Percentiles rank a stretch among this genome's conserved stretches.
These are phyloP conservation scores for Protomyces inouyei DNA, from an alignment of 1,139 yeast species.

Conservation along the genomic window DNA sequence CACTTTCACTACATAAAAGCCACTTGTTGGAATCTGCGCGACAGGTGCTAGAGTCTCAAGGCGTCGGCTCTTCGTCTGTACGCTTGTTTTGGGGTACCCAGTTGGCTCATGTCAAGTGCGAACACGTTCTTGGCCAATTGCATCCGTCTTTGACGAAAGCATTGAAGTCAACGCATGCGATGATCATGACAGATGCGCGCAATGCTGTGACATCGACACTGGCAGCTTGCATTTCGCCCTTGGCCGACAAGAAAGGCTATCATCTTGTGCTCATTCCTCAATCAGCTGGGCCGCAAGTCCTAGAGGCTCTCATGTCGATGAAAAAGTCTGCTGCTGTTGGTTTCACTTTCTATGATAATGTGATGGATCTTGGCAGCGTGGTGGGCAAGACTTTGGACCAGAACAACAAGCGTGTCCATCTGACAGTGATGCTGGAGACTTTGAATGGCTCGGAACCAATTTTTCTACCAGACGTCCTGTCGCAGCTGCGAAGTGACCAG, in stretches of 20 bases:
- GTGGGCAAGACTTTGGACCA: neutral
- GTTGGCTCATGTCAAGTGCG: slow-evolving; percentile 17
- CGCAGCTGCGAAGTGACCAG: neutral
- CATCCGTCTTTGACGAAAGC: neutral
- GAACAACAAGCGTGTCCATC: neutral
- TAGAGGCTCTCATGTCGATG: slow-evolving; percentile 23
- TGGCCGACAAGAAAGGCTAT: slow-evolving; percentile 2
- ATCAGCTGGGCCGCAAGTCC: neutral
- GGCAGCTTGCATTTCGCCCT: slow-evolving; percentile 18
- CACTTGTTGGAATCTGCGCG: slow-evolving; percentile 8
- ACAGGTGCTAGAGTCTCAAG: slow-evolving; percentile 8
- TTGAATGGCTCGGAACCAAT: neutral
- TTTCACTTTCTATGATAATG: neutral
- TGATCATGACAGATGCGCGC: slow-evolving; percentile 24
- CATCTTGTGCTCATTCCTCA: slow-evolving; percentile 15
- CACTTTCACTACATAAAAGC: neutral
- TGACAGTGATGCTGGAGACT: slow-evolving; percentile 9
- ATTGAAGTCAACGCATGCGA: neutral
- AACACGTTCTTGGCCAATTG: slow-evolving; percentile 1
- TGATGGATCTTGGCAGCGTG: neutral
- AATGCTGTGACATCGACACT: slow-evolving; percentile 18
- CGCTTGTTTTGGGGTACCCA: slow-evolving; percentile 20
- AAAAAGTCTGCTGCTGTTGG: slow-evolving; percentile 1
- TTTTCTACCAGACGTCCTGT: neutral
- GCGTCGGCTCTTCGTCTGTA: slow-evolving; percentile 17